These are phyloP conservation scores for Hevea brasiliensis DNA, from an alignment of 345 rosid species.

Conservation along the genomic window DNA sequence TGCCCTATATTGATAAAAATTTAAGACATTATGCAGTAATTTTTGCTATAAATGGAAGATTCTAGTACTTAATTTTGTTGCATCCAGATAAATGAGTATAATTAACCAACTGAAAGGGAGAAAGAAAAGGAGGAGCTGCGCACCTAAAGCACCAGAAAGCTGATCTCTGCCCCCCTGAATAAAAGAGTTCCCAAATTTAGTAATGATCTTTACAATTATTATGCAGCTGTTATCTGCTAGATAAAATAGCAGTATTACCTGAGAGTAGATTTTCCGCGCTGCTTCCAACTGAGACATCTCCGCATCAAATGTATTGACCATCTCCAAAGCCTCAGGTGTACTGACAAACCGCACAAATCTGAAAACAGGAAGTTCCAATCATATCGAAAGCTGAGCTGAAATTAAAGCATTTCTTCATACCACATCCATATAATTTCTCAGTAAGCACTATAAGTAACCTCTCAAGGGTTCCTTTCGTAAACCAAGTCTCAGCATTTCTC, in stretches of 20 bases:
- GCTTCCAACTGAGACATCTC: slow-evolving; percentile 98
- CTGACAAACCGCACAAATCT: slow-evolving; percentile 99
- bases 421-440: slow-evolving; percentile 16
- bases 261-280: slow-evolving; percentile 78
- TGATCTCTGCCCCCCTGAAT: slow-evolving; percentile 70
- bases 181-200: slow-evolving; percentile 37
- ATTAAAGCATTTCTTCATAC: background rate
- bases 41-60: no score
- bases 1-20: no score
- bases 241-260: slow-evolving; percentile 50
- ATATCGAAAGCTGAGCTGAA: slow-evolving; percentile 20
- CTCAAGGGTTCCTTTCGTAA: slow-evolving; percentile 95
- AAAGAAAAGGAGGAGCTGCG: slow-evolving; percentile 17
- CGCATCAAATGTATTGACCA: slow-evolving; percentile 71
- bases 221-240: slow-evolving; percentile 13
- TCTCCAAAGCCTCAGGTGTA: slow-evolving; percentile 90
- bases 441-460: slow-evolving; percentile 49
- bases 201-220: slow-evolving; percentile 15
- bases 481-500: slow-evolving; percentile 64
- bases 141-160: slow-evolving; percentile 58
- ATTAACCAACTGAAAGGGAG: background rate
- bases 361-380: slow-evolving; percentile 27
- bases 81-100: no score
- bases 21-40: no score
- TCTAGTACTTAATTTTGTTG: no score